Base-by-base conservation (phyloP, 2,329 filamentous ascomycete genomes). In the Penicillium hesseltinei region DNA sequence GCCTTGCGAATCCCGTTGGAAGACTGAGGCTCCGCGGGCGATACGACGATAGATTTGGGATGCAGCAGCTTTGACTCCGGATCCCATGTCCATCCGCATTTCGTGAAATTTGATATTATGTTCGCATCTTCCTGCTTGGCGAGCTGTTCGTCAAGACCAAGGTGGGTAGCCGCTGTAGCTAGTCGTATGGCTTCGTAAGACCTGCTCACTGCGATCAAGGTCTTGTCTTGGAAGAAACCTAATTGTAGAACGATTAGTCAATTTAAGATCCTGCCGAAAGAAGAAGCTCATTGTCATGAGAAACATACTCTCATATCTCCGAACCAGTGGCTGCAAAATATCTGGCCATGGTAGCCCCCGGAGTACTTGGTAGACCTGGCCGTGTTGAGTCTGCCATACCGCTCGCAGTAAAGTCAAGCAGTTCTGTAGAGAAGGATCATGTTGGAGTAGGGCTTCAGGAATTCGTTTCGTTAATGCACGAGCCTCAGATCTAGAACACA, bases 131-230 rank as follows among this genome's bases (percentile, higher is more conserved):
- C 66, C 49, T 67, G 52, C 39, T 71, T 64, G 15, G 71, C 65
- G 9, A 65, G 56, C 13, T 56, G 47, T 10, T 64, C 25, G 29
- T 75, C 69, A 33, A 76, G 66, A 3, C 75, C 75, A 17, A 77
- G 66, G 54, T 75, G 75, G 31, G 39, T 63, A 47, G 73, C 74
- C 10, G 72, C 74, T 17, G 66, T 64, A 10, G 68, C 64, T 31
- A 73, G 71, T 52, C 74, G 65, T 54, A 77, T 76, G 6, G 74
- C 70, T 59, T 73, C 72, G 62, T 75, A 77, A n/a, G 71, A 71
- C 51, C 62, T 66, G 63, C 73, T 76, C 56, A 76, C 63, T 53
- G 73, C 70, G 40, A 68, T 68, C 57, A 77, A 65, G 10, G 74
- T 72, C 42, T 72, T 74, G 54, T 75, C 67, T 61, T 74, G 70